phyloP scores from a whole-genome alignment of 495 filamentous ascomycete species.

The Lasiosphaeris hirsuta region DNA sequence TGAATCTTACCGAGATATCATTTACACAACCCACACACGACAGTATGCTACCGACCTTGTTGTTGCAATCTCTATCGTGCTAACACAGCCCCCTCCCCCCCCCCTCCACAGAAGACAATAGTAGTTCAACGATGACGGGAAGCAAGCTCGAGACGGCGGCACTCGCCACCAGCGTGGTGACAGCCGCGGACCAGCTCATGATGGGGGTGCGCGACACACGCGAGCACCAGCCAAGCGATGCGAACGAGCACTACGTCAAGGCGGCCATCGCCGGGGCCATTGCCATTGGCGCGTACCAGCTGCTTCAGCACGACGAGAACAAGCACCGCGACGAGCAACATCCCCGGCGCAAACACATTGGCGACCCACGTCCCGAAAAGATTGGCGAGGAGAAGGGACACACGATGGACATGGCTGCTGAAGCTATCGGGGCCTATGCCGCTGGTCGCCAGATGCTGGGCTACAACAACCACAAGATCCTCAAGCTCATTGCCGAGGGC shows the following conservation, averaged over 20 bases:
- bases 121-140: no score
- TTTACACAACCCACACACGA: no score
- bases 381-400: not conserved
- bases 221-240: not conserved
- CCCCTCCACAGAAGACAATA: no score
- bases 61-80: no score
- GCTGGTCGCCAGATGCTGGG: constrained; percentile 8
- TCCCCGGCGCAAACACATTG: no score
- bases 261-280: constrained; percentile 5
- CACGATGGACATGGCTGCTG: not conserved
- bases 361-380: not conserved
- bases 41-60: no score
- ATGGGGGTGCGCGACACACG: not conserved
- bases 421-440: constrained; percentile 3
- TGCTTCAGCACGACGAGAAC: not conserved
- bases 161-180: not conserved
- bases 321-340: not conserved
- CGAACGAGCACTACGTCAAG: constrained; percentile 6
- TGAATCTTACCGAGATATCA: no score
- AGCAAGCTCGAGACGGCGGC: not conserved
- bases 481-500: constrained; percentile 9
- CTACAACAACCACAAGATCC: not conserved
- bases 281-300: not conserved
- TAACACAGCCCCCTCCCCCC: no score
- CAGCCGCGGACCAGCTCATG: constrained; percentile 5